phyloP scores from a whole-genome alignment of 192 early-diverging fungal genomes.

The Oehlia diaphana region DNA sequence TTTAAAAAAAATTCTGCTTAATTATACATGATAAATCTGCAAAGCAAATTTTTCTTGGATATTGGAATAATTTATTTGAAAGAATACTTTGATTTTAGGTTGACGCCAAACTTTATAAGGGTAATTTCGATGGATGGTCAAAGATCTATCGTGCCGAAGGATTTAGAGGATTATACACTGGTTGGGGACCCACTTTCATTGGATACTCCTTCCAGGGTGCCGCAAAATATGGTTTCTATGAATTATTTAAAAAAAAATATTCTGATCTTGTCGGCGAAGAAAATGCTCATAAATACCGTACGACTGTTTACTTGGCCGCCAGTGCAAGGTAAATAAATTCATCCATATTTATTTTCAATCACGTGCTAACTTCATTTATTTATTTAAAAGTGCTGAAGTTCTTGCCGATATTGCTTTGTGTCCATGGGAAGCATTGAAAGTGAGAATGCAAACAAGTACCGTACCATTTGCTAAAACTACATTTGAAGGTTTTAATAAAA shows the following conservation, averaged over 20 bases:
- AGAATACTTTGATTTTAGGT: conserved; percentile 34
- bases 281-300: conserved; percentile 73
- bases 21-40: not conserved
- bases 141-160: conserved; percentile 56
- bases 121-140: conserved; percentile 41
- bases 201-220: conserved; percentile 80
- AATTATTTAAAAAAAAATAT: conserved; percentile 84
- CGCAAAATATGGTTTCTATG: conserved; percentile 89
- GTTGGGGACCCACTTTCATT: conserved; percentile 73
- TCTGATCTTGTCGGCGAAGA: conserved; percentile 63
- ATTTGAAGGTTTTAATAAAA: conserved; percentile 61
- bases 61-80: not conserved
- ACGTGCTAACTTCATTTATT: not conserved
- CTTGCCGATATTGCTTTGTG: conserved; percentile 82
- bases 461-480: conserved; percentile 73
- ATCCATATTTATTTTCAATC: not conserved
- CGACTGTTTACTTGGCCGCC: conserved; percentile 65
- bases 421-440: conserved; percentile 85
- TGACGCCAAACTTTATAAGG: conserved; percentile 37
- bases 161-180: conserved; percentile 70
- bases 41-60: not conserved
- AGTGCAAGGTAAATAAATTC: conserved; percentile 40
- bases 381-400: conserved; percentile 68
- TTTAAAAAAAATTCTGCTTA: too few species aligned
- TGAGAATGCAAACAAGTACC: conserved; percentile 81